phyloP scores from a whole-genome alignment of 2,329 filamentous ascomycete genomes.

The Thielaviopsis musarum region DNA sequence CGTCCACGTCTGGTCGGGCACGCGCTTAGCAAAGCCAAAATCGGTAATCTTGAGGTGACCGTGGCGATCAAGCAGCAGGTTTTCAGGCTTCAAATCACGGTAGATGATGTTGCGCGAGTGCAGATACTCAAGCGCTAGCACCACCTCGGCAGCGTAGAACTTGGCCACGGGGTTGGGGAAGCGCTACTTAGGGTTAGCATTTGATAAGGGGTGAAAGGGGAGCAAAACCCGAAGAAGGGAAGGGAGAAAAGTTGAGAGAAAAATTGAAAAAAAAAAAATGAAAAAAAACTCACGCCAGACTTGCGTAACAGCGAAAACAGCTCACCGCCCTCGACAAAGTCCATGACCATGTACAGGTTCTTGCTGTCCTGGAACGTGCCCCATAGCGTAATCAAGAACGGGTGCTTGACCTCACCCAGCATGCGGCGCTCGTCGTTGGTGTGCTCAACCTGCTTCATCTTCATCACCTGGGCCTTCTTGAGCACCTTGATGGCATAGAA shows the following conservation, averaged over 20 bases:
- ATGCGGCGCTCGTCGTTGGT: slow-evolving; percentile 95
- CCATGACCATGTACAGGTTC: slow-evolving; percentile 99
- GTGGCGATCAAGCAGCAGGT: slow-evolving; percentile 77
- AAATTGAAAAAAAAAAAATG: background rate
- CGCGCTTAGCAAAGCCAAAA: slow-evolving; percentile 96
- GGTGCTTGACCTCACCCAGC: slow-evolving; percentile 92
- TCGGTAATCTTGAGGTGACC: slow-evolving; percentile 95
- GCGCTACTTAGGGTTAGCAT: slow-evolving; percentile 38
- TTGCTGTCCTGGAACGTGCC: slow-evolving; percentile 91
- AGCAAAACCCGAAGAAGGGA: background rate
- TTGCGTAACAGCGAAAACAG: slow-evolving; percentile 90
- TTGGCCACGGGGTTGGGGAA: slow-evolving; percentile 98
- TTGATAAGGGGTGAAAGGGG: background rate
- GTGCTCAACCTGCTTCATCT: slow-evolving; percentile 99
- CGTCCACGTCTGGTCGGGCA: slow-evolving; percentile 98
- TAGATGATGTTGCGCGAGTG: slow-evolving; percentile 95
- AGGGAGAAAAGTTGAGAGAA: slow-evolving; percentile 3
- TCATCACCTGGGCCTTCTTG: slow-evolving; percentile 96
- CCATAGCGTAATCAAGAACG: slow-evolving; percentile 95
- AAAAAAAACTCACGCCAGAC: slow-evolving; percentile 51
- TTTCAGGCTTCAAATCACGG: slow-evolving; percentile 91
- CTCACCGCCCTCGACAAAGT: slow-evolving; percentile 97
- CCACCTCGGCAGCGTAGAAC: slow-evolving; percentile 97
- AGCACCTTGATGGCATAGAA: slow-evolving; percentile 98
- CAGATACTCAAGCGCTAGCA: slow-evolving; percentile 84